These are phyloP conservation scores for Iris pallida DNA, from an alignment of 116 monocot genomes.

Conservation along the genomic window DNA sequence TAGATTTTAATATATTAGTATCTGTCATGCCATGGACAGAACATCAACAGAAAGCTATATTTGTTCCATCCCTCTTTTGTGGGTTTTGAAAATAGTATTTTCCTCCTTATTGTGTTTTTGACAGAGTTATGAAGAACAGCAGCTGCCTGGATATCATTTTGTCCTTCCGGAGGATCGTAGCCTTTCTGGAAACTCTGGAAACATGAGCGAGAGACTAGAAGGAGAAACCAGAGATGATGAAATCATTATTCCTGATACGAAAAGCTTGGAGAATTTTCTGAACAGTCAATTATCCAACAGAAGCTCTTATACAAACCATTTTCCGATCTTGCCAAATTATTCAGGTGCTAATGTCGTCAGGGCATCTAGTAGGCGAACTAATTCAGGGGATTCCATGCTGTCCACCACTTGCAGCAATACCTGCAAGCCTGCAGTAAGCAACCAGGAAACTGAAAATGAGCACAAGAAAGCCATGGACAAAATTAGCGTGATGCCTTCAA, in stretches of 20 bases:
- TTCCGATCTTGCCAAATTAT: slow-evolving; percentile 22
- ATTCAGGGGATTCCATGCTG: slow-evolving; percentile 40
- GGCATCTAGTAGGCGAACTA: slow-evolving; percentile 35
- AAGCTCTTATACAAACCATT: slow-evolving; percentile 30
- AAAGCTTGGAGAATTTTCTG: slow-evolving; percentile 22
- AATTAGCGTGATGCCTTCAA: slow-evolving; percentile 8
- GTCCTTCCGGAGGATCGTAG: slow-evolving; percentile 39
- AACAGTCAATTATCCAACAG: slow-evolving; percentile 36
- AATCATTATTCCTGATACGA: slow-evolving; percentile 15
- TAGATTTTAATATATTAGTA: too few relatives aligned
- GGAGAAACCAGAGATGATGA: slow-evolving; percentile 37
- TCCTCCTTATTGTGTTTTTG: neutral
- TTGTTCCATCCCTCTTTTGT: neutral
- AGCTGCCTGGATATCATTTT: slow-evolving; percentile 38
- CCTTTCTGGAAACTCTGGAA: slow-evolving; percentile 54
- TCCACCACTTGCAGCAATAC: slow-evolving; percentile 44
- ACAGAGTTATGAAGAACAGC: slow-evolving; percentile 78
- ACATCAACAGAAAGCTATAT: neutral
- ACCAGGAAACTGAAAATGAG: slow-evolving; percentile 26
- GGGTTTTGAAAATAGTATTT: neutral
- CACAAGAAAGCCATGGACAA: slow-evolving; percentile 23
- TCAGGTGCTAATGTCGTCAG: slow-evolving; percentile 23
- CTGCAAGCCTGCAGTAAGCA: slow-evolving; percentile 47
- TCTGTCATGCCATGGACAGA: neutral
- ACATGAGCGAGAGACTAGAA: slow-evolving; percentile 37